These are phyloP conservation scores for Bocquillonia castaneifolia DNA, from an alignment of 441 rosid genomes.

Conservation along the genomic window DNA sequence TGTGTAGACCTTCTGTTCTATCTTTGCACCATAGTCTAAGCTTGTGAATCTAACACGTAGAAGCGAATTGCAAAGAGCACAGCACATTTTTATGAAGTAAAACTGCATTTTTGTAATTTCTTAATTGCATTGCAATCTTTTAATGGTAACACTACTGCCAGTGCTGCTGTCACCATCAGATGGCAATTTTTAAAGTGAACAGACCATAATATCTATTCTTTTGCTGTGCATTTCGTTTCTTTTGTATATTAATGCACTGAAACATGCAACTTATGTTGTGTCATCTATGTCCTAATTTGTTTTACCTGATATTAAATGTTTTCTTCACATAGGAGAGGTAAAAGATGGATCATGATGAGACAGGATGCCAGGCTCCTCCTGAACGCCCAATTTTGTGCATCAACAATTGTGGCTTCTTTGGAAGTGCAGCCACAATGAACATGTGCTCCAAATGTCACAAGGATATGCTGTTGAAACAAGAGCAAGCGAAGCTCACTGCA, in stretches of 20 bases:
- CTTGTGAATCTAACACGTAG: background rate
- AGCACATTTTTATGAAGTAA: background rate
- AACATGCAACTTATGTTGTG: background rate
- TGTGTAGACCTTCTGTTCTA: background rate
- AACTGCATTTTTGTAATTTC: background rate
- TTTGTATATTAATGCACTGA: background rate
- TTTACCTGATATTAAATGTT: background rate
- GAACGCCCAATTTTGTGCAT: constrained; percentile 79
- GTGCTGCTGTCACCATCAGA: background rate
- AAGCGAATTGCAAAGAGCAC: background rate
- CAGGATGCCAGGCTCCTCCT: constrained; percentile 93
- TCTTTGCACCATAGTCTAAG: background rate
- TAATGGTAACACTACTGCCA: background rate
- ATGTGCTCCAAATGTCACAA: constrained; percentile 66
- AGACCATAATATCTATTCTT: background rate
- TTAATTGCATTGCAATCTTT: background rate
- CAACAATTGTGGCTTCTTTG: constrained; percentile 81
- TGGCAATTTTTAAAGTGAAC: background rate
- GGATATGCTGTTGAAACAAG: constrained; percentile 43
- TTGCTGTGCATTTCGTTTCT: background rate
- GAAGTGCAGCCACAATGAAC: constrained; percentile 60
- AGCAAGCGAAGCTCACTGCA: constrained; percentile 47
- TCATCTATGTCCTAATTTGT: background rate
- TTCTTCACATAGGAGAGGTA: constrained; percentile 33
- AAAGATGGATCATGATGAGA: constrained; percentile 88